phyloP scores from a whole-genome alignment of 805 yeast species.

The Saccharomyces jurei region DNA sequence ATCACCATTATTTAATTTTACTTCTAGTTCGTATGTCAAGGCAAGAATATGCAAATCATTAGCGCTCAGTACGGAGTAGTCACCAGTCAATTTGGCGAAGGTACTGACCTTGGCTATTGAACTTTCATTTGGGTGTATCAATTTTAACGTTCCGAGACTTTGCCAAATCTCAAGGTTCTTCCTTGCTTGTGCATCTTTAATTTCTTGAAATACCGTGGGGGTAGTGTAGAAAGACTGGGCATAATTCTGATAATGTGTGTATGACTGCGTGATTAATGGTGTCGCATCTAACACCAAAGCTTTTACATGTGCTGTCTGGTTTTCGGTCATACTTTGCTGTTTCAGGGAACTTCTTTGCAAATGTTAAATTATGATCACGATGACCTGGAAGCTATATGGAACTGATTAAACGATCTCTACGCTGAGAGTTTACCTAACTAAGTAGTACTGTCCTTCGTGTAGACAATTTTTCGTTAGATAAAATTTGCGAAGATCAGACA shows the following conservation, averaged over 20 bases:
- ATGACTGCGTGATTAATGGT: slow-evolving; percentile 82
- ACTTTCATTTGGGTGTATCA: slow-evolving; percentile 69
- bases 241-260: slow-evolving; percentile 57
- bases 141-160: slow-evolving; percentile 42
- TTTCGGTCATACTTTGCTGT: slow-evolving; percentile 2
- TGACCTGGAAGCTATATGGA: background rate
- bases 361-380: background rate
- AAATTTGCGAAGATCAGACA: background rate
- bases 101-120: slow-evolving; percentile 57
- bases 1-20: slow-evolving; percentile 59
- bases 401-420: no score
- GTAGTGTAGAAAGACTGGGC: slow-evolving; percentile 78
- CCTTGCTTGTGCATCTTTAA: slow-evolving; percentile 79
- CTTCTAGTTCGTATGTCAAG: slow-evolving; percentile 78
- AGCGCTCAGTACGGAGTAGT: slow-evolving; percentile 73
- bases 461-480: background rate
- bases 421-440: background rate
- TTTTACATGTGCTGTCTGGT: slow-evolving; percentile 33
- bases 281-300: slow-evolving; percentile 87
- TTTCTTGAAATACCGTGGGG: slow-evolving; percentile 83
- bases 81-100: slow-evolving; percentile 87
- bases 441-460: background rate
- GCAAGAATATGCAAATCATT: slow-evolving; percentile 93
- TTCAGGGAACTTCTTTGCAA: background rate
- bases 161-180: slow-evolving; percentile 76